Percentiles rank a stretch among this genome's conserved stretches.
Conservation (phyloP, 345 rosid species). For the Eutrema japonicum region DNA sequence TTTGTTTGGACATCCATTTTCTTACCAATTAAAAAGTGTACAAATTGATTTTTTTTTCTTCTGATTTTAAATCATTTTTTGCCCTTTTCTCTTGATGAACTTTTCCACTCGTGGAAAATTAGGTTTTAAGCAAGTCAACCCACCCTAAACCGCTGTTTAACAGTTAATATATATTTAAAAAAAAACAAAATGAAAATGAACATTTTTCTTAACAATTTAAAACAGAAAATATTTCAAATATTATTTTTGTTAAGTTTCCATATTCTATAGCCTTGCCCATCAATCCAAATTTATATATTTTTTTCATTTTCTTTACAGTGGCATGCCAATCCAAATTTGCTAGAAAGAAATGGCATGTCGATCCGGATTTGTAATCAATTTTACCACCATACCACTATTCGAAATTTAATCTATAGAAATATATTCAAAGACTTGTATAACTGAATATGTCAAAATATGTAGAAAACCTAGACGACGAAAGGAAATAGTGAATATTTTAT, state of each 20-base stretch:
- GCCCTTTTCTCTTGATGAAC: constrained; percentile 16
- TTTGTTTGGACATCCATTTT: too few relatives aligned
- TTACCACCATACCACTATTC: neutral
- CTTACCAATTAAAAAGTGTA: neutral
- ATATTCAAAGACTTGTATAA: constrained; percentile 5
- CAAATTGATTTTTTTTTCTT: constrained; percentile 4
- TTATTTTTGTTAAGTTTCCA: constrained; percentile 23
- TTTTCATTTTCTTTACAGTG: neutral
- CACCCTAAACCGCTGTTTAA: neutral
- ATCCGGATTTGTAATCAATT: neutral
- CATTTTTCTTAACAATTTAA: neutral
- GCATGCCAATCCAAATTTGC: constrained; percentile 9
- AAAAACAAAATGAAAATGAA: neutral
- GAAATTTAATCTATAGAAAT: neutral
- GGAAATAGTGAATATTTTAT: neutral
- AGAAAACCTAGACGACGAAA: neutral
- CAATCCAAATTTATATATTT: neutral
- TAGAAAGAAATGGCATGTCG: neutral
- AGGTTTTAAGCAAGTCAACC: constrained; percentile 23
- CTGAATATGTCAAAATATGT: neutral
- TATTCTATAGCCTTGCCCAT: constrained; percentile 21
- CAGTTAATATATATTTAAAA: neutral
- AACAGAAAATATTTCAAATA: neutral
- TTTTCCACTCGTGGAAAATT: constrained; percentile 10
- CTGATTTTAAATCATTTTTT: neutral